Evolutionary conservation across 2,329 filamentous ascomycete species (phyloP), one percentile per base, ranked within the genome.

Genomic region (Fusarium sp.): DNA sequence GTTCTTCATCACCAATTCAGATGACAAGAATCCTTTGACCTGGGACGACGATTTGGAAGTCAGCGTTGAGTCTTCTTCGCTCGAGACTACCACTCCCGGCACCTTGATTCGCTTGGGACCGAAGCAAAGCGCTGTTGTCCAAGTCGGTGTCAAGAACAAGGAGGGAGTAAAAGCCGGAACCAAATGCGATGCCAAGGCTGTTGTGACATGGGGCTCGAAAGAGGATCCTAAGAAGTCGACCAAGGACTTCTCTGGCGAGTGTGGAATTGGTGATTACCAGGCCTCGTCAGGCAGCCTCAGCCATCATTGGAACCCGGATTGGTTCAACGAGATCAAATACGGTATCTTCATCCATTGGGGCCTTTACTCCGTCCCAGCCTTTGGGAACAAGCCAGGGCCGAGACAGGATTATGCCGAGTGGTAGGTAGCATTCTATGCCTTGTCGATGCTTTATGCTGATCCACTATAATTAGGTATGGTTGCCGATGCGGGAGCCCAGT

Each of bases 11-110:
- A 28, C 44, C 3, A 47, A 47, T 3, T 22, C 44, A 0, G 44
- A 47, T 22, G 26, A 22, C 4, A 47, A 28, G 1, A 28, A 28
- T 7, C 9, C 26, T 7, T 15, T 47, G 26, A 47, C 44, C 7
- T 47, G 26, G 26, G 26, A 8, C 0, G 44, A 47, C 11, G 5
- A 0, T 0, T 13, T 47, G 1, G 4, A 5, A 4, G 26, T 47
- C 13, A 47, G 13, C 4, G 13, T 47, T 28, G 44, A 47, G 18
- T 47, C 44, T 3, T 47, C 44, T 22, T 47, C 44, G 2, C 1
- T 47, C 5, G 26, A 47, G 26, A 47, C 44, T 1, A 47, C 44
- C 9, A 47, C 44, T 47, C 44, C 26, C 13, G 26, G 44, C 13
- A 47, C 44, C 26, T 22, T 47, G 44, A 18, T 47, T 7, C 44